Percentiles rank a stretch among this genome's conserved stretches.
These are phyloP conservation scores for Aspergillus ostianus DNA, from an alignment of 495 filamentous ascomycete species.

Conservation along the genomic window DNA sequence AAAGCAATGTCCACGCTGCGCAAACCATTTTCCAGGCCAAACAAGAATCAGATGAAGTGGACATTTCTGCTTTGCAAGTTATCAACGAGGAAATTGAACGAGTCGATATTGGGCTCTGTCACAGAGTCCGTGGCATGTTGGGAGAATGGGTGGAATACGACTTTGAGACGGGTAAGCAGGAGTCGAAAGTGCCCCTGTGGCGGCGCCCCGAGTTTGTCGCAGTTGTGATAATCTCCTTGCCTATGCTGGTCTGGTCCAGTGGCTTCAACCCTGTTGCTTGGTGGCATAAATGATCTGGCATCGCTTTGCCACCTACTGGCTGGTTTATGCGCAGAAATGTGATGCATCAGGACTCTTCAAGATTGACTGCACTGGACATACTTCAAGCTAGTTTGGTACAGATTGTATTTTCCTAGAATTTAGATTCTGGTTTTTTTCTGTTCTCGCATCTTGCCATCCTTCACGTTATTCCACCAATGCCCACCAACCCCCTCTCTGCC, in stretches of 20 bases:
- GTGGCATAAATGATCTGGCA: neutral
- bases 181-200: neutral
- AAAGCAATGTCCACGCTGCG: conserved; percentile 9
- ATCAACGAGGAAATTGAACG: neutral
- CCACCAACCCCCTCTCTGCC: neutral
- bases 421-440: neutral
- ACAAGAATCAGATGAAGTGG: neutral
- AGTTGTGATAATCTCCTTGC: neutral
- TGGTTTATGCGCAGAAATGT: neutral
- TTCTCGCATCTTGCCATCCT: neutral
- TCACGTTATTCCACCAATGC: neutral
- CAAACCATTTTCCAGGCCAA: neutral
- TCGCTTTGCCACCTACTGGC: neutral
- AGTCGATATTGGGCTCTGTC: neutral
- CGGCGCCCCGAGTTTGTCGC: neutral
- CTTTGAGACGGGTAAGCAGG: neutral
- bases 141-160: conserved; percentile 3
- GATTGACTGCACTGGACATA: neutral
- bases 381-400: too few species aligned
- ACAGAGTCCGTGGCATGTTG: neutral
- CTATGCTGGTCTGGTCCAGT: neutral
- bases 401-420: neutral
- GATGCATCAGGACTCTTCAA: neutral
- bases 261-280: neutral
- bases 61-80: neutral